Conservation (phyloP, 179 eudicot genomes). For the Beta lomatogona region DNA sequence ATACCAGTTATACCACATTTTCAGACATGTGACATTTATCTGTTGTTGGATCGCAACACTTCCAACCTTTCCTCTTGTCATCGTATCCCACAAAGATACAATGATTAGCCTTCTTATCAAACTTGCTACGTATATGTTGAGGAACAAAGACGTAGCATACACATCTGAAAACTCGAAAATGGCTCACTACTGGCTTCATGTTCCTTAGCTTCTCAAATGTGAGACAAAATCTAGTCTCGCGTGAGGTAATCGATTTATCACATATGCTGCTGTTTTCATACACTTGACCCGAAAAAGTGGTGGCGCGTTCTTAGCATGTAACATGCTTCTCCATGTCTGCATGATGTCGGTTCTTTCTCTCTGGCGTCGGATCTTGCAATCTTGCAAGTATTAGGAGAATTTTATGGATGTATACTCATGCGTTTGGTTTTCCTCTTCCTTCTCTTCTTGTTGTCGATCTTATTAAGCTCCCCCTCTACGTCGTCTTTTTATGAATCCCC, state of each 20-base stretch:
- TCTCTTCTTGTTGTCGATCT: neutral
- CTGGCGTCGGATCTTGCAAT: neutral
- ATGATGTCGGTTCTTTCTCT: neutral
- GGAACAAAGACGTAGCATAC: conserved; percentile 13
- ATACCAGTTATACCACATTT: conserved; percentile 8
- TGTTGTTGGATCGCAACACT: conserved; percentile 20
- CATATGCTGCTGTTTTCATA: neutral
- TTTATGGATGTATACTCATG: conserved; percentile 5
- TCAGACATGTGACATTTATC: conserved; percentile 1
- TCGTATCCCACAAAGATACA: conserved; percentile 18
- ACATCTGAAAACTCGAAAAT: conserved; percentile 15
- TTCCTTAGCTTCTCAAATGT: conserved; percentile 8
- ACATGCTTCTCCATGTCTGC: conserved; percentile 9
- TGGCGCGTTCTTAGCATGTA: no score
- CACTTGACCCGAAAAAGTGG: no score
- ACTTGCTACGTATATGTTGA: conserved; percentile 2
- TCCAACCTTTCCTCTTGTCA: conserved; percentile 17
- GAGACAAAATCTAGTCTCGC: conserved; percentile 17
- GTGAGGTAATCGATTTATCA: conserved; percentile 8
- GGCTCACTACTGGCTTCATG: neutral
- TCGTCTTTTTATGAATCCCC: neutral
- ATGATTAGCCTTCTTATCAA: neutral
- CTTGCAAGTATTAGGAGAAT: conserved; percentile 6
- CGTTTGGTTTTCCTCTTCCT: neutral
- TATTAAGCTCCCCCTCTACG: conserved; percentile 4